These are phyloP conservation scores for Leccinum longicurvipes DNA, from an alignment of 768 basidiomycete species.

Conservation along the genomic window DNA sequence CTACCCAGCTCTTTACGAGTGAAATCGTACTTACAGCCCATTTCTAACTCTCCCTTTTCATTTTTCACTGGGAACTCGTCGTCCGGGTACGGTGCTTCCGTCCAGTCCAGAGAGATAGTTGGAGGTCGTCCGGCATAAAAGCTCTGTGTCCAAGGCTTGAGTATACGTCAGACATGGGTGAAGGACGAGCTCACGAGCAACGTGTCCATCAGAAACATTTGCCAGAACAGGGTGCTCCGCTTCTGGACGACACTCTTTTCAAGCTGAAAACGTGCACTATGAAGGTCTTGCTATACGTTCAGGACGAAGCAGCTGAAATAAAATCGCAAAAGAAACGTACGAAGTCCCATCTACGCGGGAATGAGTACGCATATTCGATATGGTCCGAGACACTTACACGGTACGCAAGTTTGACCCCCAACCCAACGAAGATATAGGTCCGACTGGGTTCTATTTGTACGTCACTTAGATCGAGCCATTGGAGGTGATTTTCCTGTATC, in stretches of 20 bases:
- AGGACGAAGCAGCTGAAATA: background rate
- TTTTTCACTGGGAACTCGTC: constrained; percentile 37
- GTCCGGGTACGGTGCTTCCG: constrained; percentile 55
- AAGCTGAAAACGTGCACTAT: constrained; percentile 59
- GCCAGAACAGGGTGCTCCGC: constrained; percentile 63
- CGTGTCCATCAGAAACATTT: constrained; percentile 61
- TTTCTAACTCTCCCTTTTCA: constrained; percentile 35
- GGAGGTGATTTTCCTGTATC: constrained; percentile 37
- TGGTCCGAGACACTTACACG: constrained; percentile 44
- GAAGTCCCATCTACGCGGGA: constrained; percentile 49
- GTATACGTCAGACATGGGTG: background rate
- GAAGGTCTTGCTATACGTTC: constrained; percentile 43
- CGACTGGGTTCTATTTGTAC: constrained; percentile 44
- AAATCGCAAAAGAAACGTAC: constrained; percentile 29
- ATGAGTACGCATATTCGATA: background rate
- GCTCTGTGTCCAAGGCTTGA: constrained; percentile 39
- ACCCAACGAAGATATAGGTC: constrained; percentile 57
- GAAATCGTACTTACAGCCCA: constrained; percentile 38
- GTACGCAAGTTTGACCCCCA: constrained; percentile 54
- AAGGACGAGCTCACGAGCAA: constrained; percentile 45
- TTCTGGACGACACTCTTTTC: constrained; percentile 41
- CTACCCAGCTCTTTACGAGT: background rate
- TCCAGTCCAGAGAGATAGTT: constrained; percentile 46
- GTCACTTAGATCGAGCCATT: constrained; percentile 57
- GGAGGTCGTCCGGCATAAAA: constrained; percentile 61